Percentiles rank a stretch among this genome's conserved stretches.
Evolutionary conservation across 1,139 yeast species (phyloP).

Genomic region (Suhomyces chickasaworum): DNA sequence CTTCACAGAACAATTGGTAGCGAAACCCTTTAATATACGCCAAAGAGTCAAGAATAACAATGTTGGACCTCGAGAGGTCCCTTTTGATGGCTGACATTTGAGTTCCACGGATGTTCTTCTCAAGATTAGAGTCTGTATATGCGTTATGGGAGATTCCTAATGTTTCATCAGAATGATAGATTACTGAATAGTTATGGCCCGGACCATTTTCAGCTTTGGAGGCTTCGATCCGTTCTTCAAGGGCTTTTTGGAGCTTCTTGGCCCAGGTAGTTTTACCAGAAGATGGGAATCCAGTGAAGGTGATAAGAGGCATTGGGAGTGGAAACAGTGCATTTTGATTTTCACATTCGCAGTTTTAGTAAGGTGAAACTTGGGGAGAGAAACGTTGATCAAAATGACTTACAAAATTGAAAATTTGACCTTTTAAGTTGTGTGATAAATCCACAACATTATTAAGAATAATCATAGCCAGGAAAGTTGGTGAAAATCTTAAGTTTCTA

Average conservation of each 20-base stretch:
- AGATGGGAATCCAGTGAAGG: conserved; percentile 82
- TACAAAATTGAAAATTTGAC: too few relatives aligned
- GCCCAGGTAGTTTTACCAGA: conserved; percentile 86
- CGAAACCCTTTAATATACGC: conserved; percentile 94
- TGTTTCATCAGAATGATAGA: conserved; percentile 74
- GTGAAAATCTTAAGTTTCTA: too few relatives aligned
- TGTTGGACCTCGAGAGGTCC: conserved; percentile 63
- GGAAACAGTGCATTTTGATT: too few relatives aligned
- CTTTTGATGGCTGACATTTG: conserved; percentile 90
- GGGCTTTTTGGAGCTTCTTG: conserved; percentile 45
- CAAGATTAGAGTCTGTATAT: conserved; percentile 69
- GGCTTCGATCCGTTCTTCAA: conserved; percentile 50
- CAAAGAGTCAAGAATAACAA: conserved; percentile 83
- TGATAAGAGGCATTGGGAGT: conserved; percentile 77
- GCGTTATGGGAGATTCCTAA: conserved; percentile 70
- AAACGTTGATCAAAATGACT: not conserved
- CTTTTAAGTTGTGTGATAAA: too few relatives aligned
- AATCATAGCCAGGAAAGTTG: too few relatives aligned
- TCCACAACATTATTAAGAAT: too few relatives aligned
- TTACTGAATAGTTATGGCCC: conserved; percentile 59
- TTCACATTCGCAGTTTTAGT: conserved; percentile 1
- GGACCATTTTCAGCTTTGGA: conserved; percentile 41
- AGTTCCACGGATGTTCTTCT: conserved; percentile 78
- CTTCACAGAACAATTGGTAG: conserved; percentile 91
- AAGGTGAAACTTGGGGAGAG: not conserved